Evolutionary conservation across 257 asterid genomes (phyloP), one percentile per base, ranked within the genome.

Genomic region (Phtheirospermum japonicum): DNA sequence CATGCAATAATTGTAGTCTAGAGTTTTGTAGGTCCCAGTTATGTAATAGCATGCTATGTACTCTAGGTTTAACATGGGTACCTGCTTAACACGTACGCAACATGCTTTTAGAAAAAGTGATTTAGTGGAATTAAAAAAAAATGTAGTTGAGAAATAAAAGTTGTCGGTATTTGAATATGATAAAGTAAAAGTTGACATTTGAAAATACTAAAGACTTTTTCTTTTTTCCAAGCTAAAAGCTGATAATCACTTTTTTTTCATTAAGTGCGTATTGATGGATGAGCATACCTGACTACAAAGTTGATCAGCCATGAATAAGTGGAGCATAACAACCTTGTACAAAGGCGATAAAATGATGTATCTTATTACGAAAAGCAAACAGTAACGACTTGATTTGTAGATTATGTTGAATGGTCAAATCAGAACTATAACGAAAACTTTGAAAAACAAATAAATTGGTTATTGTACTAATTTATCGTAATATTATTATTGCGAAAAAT

Each of bases 251-350:
- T n/a, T 10, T 4, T 42, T 11, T 40, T 9, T 3, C 6, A 3
- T 57, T 56, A n/a, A n/a, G n/a, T n/a, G n/a, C n/a, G n/a, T n/a
- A n/a, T n/a, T n/a, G n/a, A n/a, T n/a, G n/a, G n/a, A n/a, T n/a
- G n/a, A n/a, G n/a, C n/a, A n/a, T n/a, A 93, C 99, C 89, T 92
- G 99, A 79, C 99, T 93, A 69, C 99, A 93, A 37, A 93, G 94
- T 55, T 93, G 99, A 89, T 93, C 99, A 60, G 96, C 99, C 84
- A 85, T 87, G 84, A 93, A 92, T 59, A 89, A 93, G 23, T 93
- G 96, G 18, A 93, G 84, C 97, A 93, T 93, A 61, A 79, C 74
- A 53, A 93, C 99, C 71, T 93, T 87, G 67, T 89, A 93, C 58
- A 93, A 32, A 30, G 99, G 99, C 28, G 97, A 80, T 7, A 93